phyloP scores from a whole-genome alignment of 1,284 basidiomycete genomes.

The Cryptococcus amylolentus region DNA sequence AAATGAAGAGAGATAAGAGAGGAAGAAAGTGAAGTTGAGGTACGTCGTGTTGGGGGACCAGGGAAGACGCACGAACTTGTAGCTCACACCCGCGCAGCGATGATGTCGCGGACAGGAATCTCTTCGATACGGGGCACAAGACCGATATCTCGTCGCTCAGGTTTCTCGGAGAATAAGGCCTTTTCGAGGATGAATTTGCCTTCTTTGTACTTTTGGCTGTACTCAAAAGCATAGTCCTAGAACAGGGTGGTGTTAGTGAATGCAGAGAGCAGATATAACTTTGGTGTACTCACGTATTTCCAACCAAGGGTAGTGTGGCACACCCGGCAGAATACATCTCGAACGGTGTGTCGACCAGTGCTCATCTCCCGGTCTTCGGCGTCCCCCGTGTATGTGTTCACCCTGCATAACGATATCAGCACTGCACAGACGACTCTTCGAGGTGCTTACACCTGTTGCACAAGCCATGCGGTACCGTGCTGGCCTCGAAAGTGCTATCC shows the following conservation, averaged over 20 bases:
- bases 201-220: conserved; percentile 94
- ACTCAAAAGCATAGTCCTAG: conserved; percentile 89
- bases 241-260: conserved; percentile 1
- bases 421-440: not conserved
- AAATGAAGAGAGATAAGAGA: no score
- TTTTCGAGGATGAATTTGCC: conserved; percentile 96
- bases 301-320: conserved; percentile 83
- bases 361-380: conserved; percentile 92
- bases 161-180: conserved; percentile 62
- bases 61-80: not conserved
- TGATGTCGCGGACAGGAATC: conserved; percentile 19
- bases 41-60: no score
- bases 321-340: conserved; percentile 89
- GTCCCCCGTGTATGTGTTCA: conserved; percentile 83
- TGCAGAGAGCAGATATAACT: not conserved
- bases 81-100: conserved; percentile 6
- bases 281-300: conserved; percentile 79
- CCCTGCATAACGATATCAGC: conserved; percentile 53
- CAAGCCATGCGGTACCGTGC: conserved; percentile 90
- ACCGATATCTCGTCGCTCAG: conserved; percentile 30
- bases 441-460: conserved; percentile 76
- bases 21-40: no score
- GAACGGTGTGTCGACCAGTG: conserved; percentile 91
- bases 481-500: conserved; percentile 87
- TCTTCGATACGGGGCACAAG: conserved; percentile 36